Evolutionary conservation across 208 protist species (phyloP).

Genomic region (Willaertia magna): DNA sequence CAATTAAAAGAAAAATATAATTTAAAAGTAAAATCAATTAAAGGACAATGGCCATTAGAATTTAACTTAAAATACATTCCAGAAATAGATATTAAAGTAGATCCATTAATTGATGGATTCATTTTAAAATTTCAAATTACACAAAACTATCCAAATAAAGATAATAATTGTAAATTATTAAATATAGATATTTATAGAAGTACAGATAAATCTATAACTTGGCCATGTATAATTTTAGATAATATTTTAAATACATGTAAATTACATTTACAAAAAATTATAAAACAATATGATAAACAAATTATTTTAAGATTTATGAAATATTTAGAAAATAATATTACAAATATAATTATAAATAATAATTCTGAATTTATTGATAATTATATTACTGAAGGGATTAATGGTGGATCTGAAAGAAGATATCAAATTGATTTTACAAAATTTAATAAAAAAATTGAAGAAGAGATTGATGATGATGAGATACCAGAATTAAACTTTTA

Average conservation of each 20-base stretch:
- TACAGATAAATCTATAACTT: background rate
- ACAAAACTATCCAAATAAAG: background rate
- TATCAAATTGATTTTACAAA: background rate
- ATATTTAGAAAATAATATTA: background rate
- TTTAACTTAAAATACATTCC: background rate
- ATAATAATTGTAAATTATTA: background rate
- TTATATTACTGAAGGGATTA: background rate
- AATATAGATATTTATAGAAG: background rate
- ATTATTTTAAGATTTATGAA: background rate
- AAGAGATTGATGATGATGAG: background rate
- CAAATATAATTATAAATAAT: background rate
- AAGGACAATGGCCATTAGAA: background rate
- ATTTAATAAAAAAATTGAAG: background rate
- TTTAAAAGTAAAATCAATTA: background rate
- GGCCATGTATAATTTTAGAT: background rate
- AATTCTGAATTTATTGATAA: background rate
- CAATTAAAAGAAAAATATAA: background rate
- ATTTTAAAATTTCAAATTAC: background rate
- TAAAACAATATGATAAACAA: background rate
- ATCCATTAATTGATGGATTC: background rate
- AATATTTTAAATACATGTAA: background rate
- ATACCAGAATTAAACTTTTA: background rate
- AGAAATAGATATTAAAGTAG: background rate
- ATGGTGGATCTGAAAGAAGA: background rate
- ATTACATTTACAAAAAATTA: background rate